phyloP scores from a whole-genome alignment of 2,329 filamentous ascomycete species.

The Zymoseptoria crescenta region DNA sequence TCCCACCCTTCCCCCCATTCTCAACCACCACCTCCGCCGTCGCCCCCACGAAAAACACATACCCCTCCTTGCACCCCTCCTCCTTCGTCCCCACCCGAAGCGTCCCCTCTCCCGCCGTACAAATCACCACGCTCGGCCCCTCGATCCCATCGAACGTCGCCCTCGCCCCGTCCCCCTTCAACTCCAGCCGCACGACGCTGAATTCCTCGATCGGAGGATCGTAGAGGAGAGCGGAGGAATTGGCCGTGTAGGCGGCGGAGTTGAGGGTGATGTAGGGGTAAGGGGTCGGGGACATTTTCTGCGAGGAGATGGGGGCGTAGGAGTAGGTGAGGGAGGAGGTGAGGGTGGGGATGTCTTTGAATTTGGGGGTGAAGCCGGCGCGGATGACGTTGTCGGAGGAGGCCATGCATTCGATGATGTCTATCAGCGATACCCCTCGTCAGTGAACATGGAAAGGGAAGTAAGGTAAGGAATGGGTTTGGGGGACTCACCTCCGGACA shows the following conservation, averaged over 20 bases:
- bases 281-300: slow-evolving; percentile 81
- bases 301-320: slow-evolving; percentile 87
- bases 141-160: slow-evolving; percentile 80
- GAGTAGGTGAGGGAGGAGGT: slow-evolving; percentile 90
- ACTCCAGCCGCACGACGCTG: slow-evolving; percentile 71
- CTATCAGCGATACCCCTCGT: too few relatives aligned
- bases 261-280: slow-evolving; percentile 84
- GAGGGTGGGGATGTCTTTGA: slow-evolving; percentile 88
- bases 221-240: slow-evolving; percentile 67
- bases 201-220: slow-evolving; percentile 97
- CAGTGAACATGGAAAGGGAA: too few relatives aligned
- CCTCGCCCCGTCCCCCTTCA: slow-evolving; percentile 65
- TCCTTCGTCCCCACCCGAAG: slow-evolving; percentile 79
- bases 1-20: slow-evolving; percentile 42
- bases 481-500: slow-evolving; percentile 52
- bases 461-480: background rate
- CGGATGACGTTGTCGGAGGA: slow-evolving; percentile 98
- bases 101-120: slow-evolving; percentile 72
- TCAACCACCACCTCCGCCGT: slow-evolving; percentile 77
- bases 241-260: slow-evolving; percentile 69
- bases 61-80: slow-evolving; percentile 53
- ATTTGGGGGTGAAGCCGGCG: slow-evolving; percentile 95
- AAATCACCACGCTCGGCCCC: slow-evolving; percentile 88
- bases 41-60: slow-evolving; percentile 63
- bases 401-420: slow-evolving; percentile 99